Conservation (phyloP, 2,329 filamentous ascomycete genomes). For the Bipolaris oryzae region DNA sequence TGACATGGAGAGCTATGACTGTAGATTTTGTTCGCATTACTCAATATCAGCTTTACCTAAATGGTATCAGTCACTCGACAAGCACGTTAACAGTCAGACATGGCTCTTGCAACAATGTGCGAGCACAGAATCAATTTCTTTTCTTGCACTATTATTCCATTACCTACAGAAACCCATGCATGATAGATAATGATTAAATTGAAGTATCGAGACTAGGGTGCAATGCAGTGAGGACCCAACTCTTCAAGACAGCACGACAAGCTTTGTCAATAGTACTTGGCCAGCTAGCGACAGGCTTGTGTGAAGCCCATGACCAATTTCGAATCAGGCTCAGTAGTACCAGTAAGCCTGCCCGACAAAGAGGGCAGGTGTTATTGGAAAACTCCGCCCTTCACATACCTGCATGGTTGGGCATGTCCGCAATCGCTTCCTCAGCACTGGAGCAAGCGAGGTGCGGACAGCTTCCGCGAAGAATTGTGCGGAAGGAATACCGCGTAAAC, state of each 20-base stretch:
- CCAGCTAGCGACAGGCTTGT: neutral
- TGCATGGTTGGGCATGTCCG: neutral
- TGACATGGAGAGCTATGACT: neutral
- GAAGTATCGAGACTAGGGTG: neutral
- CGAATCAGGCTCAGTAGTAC: neutral
- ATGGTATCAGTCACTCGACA: neutral
- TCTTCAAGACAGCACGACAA: neutral
- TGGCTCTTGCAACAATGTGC: neutral
- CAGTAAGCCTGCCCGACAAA: neutral
- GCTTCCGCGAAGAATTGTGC: neutral
- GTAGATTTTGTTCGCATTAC: neutral
- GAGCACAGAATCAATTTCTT: neutral
- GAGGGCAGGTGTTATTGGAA: neutral
- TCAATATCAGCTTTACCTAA: neutral
- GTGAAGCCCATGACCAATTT: neutral
- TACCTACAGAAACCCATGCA: neutral
- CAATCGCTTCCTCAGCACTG: neutral
- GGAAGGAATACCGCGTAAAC: neutral
- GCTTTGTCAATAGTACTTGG: neutral
- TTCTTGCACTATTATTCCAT: neutral
- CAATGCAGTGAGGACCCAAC: neutral
- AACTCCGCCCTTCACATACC: neutral
- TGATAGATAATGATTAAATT: neutral
- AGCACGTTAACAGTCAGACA: neutral
- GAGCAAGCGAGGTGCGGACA: neutral